Evolutionary conservation across 352 stramenopile genomes (phyloP), one percentile per base, ranked within the genome.

Genomic region (Blastocystis sp.): DNA sequence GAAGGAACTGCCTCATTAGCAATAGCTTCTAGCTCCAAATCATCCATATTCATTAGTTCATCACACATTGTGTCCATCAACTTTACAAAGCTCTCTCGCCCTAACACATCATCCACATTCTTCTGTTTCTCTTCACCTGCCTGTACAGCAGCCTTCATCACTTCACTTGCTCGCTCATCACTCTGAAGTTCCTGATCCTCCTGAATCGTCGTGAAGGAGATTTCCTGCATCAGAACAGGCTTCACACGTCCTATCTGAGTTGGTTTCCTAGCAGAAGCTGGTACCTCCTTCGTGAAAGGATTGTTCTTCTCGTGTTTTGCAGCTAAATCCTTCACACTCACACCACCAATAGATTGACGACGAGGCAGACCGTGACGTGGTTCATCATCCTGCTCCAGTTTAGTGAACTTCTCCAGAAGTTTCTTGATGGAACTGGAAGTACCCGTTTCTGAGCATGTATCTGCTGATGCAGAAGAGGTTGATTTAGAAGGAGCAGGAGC

Each of bases 151-250:
- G 57, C 46, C 46, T 80, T n/a, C 2, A 63, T 80, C 1, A 80
- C 69, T 27, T 61, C 69, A 54, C 49, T 83, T 0, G 7, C 16
- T 5, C 54, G 49, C 71, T 63, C 51, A 0, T 39, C 39, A 32
- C 46, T 21, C 7, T 32, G 19, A 54, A 59, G 39, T 27, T 83
- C 71, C 27, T 19, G 27, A 19, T 83, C 71, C 27, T 83, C 71
- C 9, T 83, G 46, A 32, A 83, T 83, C 16, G 71, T 83, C 0
- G 71, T 32, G 46, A 42, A 65, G 11, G 49, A 43, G 29, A 83
- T 66, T n/a, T 83, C 71, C 7, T 66, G 71, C 71, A 83, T 83
- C 54, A 43, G 1, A 52, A 83, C 49, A 12, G 71, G 71, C 27
- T 83, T 83, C 35, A 83, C 71, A 42, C 51, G 46, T 1, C 71